A percentile compares a stretch with the other conserved stretches of the same genome.
Conservation (phyloP, 345 rosid species). For the Rhizophora apiculata region DNA sequence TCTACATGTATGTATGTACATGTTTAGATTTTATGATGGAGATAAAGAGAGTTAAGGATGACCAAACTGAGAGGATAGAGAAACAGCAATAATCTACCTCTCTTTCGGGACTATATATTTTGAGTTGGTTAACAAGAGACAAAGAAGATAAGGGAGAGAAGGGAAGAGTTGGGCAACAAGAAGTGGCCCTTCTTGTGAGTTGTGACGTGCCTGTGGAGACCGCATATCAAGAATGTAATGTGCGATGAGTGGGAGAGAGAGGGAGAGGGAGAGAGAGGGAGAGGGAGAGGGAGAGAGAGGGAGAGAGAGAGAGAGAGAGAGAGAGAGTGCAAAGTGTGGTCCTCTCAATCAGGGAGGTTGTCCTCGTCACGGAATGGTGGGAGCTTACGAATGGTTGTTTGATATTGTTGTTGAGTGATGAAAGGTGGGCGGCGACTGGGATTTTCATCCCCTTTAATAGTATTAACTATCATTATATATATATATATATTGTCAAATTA, state of each 20-base stretch:
- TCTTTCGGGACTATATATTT: not conserved
- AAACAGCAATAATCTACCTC: constrained; percentile 23
- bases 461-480: no score
- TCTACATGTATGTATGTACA: not conserved
- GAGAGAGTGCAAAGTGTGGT: constrained; percentile 13
- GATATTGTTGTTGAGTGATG: constrained; percentile 31
- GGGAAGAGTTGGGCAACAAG: constrained; percentile 17
- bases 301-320: not conserved
- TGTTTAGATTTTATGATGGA: not conserved
- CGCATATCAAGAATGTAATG: not conserved
- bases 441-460: not conserved
- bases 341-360: constrained; percentile 22
- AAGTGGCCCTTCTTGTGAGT: constrained; percentile 3
- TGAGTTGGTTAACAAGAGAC: constrained; percentile 3
- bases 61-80: not conserved
- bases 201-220: constrained; percentile 26
- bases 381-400: constrained; percentile 35
- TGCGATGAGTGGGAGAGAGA: not conserved
- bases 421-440: constrained; percentile 37
- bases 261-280: not conserved
- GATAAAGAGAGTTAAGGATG: not conserved
- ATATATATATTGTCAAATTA: no score
- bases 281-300: not conserved
- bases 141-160: constrained; percentile 34
- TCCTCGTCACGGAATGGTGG: constrained; percentile 36